Conservation (phyloP, 495 filamentous ascomycete genomes). For the Neurospora sp. region DNA sequence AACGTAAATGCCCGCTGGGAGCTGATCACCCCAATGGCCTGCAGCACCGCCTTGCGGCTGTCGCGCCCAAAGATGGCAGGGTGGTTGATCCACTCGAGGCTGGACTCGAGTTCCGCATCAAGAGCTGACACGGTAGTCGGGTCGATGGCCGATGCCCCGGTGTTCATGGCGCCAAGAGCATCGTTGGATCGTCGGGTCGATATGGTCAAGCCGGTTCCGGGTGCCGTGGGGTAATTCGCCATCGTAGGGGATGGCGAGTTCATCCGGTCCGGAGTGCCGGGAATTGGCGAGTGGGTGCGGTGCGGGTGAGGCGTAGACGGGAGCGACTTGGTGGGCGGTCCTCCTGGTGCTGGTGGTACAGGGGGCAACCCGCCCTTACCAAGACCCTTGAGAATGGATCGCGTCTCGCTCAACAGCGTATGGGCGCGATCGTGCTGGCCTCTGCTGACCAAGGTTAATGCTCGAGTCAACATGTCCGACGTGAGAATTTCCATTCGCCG, state of each 20-base stretch:
- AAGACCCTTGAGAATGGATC: slow-evolving; percentile 89
- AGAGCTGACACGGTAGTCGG: slow-evolving; percentile 69
- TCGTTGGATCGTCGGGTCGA: slow-evolving; percentile 28
- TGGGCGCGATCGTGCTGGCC: slow-evolving; percentile 90
- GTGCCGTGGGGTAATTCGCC: slow-evolving; percentile 32
- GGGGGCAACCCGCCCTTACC: slow-evolving; percentile 92
- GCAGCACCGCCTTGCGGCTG: slow-evolving; percentile 87
- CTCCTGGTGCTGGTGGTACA: slow-evolving; percentile 36
- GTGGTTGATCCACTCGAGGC: slow-evolving; percentile 99
- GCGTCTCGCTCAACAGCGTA: slow-evolving; percentile 83
- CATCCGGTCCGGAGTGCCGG: slow-evolving; percentile 38
- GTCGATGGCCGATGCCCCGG: slow-evolving; percentile 61
- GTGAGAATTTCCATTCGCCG: slow-evolving; percentile 96
- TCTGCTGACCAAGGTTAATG: slow-evolving; percentile 80
- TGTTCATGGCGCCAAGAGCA: slow-evolving; percentile 39
- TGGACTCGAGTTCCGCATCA: slow-evolving; percentile 79
- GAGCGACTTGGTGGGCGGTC: slow-evolving; percentile 30
- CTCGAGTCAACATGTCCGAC: slow-evolving; percentile 94
- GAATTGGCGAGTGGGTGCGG: slow-evolving; percentile 33
- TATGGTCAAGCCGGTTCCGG: slow-evolving; percentile 9
- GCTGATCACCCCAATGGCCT: slow-evolving; percentile 92
- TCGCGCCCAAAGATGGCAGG: slow-evolving; percentile 94
- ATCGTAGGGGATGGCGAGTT: slow-evolving; percentile 39
- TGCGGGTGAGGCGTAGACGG: slow-evolving; percentile 37
- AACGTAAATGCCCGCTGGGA: slow-evolving; percentile 92